These are phyloP conservation scores for Mucuna pruriens DNA, from an alignment of 306 rosid genomes.

Conservation along the genomic window DNA sequence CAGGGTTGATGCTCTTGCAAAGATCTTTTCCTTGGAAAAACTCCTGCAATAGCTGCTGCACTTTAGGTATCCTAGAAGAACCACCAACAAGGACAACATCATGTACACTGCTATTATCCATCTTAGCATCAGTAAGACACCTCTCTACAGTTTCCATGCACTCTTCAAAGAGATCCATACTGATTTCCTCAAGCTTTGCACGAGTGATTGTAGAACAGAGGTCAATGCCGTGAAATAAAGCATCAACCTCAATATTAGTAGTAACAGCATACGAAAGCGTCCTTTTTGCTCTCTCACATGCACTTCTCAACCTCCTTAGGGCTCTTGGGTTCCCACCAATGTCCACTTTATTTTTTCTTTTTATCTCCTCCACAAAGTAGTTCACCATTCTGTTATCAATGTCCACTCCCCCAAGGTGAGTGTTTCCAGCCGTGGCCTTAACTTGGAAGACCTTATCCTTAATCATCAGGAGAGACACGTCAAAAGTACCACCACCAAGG, in stretches of 20 bases:
- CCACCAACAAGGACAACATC: slow-evolving; percentile 46
- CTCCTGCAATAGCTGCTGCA: slow-evolving; percentile 52
- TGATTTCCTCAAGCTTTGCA: slow-evolving; percentile 34
- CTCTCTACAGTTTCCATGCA: slow-evolving; percentile 50
- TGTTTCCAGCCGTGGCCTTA: slow-evolving; percentile 29
- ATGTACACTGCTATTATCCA: slow-evolving; percentile 56
- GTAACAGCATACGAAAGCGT: neutral
- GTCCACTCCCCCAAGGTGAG: slow-evolving; percentile 37
- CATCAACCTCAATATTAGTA: neutral
- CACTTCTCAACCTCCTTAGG: slow-evolving; percentile 31
- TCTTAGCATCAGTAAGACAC: slow-evolving; percentile 54
- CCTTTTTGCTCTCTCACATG: slow-evolving; percentile 37
- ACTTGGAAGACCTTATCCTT: slow-evolving; percentile 19
- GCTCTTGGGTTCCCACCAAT: slow-evolving; percentile 14
- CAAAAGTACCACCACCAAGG: slow-evolving; percentile 38
- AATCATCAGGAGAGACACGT: slow-evolving; percentile 36
- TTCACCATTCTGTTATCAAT: slow-evolving; percentile 32
- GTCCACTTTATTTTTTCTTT: slow-evolving; percentile 22
- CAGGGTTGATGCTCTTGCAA: slow-evolving; percentile 45
- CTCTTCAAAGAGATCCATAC: slow-evolving; percentile 46
- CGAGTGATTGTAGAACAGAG: slow-evolving; percentile 38
- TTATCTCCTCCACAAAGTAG: slow-evolving; percentile 10
- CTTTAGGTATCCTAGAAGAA: slow-evolving; percentile 61
- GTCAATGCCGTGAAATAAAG: slow-evolving; percentile 7
- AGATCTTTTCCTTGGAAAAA: slow-evolving; percentile 39